A percentile compares a stretch with the other conserved stretches of the same genome.
Conservation (phyloP, 2,329 filamentous ascomycete species). For the Exophiala dermatitidis region DNA sequence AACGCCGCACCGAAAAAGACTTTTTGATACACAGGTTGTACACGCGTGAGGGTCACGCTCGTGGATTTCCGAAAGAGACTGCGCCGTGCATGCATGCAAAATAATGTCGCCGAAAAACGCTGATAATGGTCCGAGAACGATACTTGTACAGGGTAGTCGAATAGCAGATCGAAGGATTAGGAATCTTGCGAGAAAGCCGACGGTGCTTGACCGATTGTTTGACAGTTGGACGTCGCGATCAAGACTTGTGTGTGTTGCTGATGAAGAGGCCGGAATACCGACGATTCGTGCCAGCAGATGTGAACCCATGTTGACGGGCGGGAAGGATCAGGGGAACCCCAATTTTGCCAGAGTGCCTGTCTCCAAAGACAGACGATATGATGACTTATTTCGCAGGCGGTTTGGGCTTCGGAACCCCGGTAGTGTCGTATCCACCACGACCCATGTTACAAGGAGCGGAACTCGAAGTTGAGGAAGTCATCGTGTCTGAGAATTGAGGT, state of each 20-base stretch:
- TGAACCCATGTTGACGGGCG: conserved; percentile 7
- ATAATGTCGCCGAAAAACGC: conserved; percentile 24
- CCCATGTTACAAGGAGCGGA: conserved; percentile 39
- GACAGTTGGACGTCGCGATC: background rate
- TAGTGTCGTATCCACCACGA: conserved; percentile 47
- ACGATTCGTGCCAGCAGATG: background rate
- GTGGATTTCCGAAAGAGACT: conserved; percentile 12
- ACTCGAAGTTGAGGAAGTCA: conserved; percentile 23
- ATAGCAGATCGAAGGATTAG: conserved; percentile 21
- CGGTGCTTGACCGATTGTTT: conserved; percentile 7
- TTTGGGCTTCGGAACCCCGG: conserved; percentile 45
- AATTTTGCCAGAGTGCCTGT: background rate
- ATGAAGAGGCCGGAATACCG: background rate
- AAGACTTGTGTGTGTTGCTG: background rate
- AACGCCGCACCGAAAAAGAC: conserved; percentile 20
- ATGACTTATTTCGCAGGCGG: conserved; percentile 31
- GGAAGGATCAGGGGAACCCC: background rate
- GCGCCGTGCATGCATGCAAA: conserved; percentile 22
- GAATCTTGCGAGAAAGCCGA: conserved; percentile 11
- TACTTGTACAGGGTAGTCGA: conserved; percentile 29
- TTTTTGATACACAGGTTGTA: conserved; percentile 25
- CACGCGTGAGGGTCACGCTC: conserved; percentile 23
- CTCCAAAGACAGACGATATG: background rate
- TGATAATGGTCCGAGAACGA: conserved; percentile 19
- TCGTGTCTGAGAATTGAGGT: conserved; percentile 15